These are phyloP conservation scores for Pseudozyma hubeiensis DNA, from an alignment of 1,284 basidiomycete genomes.

Conservation along the genomic window DNA sequence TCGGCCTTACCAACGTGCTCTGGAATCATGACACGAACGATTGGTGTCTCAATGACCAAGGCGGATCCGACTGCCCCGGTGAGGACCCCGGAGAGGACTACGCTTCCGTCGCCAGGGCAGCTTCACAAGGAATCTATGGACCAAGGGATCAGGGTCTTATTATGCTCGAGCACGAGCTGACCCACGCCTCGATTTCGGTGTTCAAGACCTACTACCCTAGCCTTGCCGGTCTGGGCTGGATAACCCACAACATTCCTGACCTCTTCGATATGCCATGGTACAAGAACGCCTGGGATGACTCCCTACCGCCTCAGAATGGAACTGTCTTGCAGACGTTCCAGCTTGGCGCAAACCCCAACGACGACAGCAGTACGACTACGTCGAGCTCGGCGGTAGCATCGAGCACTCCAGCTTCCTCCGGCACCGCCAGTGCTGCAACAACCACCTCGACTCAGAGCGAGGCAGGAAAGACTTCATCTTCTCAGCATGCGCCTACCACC, in stretches of 20 bases:
- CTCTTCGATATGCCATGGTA: slow-evolving; percentile 50
- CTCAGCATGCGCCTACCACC: not conserved
- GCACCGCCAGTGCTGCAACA: not conserved
- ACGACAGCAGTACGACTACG: not conserved
- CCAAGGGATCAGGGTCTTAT: slow-evolving; percentile 76
- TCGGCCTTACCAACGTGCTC: slow-evolving; percentile 66
- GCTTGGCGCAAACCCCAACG: slow-evolving; percentile 4
- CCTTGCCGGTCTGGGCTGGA: slow-evolving; percentile 78
- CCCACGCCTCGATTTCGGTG: slow-evolving; percentile 74
- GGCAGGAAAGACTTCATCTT: not conserved
- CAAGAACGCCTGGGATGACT: slow-evolving; percentile 47
- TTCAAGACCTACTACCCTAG: slow-evolving; percentile 79
- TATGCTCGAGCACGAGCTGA: slow-evolving; percentile 86
- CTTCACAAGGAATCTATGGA: slow-evolving; percentile 27
- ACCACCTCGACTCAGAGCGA: not conserved
- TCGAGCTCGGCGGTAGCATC: slow-evolving; percentile 3
- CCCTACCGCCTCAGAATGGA: slow-evolving; percentile 20
- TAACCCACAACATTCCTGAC: slow-evolving; percentile 38
- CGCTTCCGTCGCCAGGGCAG: slow-evolving; percentile 42
- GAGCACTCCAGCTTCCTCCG: not conserved
- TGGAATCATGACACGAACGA: slow-evolving; percentile 65
- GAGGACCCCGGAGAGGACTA: slow-evolving; percentile 36
- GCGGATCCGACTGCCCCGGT: slow-evolving; percentile 42
- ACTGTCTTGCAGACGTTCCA: slow-evolving; percentile 28
- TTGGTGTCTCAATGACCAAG: slow-evolving; percentile 63